Evolutionary conservation across 495 filamentous ascomycete species (phyloP).

Genomic region (Aspergillus sclerotiicarbonarius): DNA sequence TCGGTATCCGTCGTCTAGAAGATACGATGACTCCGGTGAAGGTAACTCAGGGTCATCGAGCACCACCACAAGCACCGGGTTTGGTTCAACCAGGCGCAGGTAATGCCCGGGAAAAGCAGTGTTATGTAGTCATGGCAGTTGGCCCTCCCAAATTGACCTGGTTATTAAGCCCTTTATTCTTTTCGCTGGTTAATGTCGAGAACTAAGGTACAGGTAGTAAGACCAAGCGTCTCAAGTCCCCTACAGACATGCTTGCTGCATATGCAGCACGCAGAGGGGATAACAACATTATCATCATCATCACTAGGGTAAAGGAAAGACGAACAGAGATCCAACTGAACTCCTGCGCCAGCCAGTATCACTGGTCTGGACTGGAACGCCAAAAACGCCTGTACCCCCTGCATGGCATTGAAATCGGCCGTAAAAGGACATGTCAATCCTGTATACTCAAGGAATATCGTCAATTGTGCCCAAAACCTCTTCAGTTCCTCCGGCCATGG

Average conservation of each 20-base stretch:
- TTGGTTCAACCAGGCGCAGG: slow-evolving; percentile 80
- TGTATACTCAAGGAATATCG: slow-evolving; percentile 32
- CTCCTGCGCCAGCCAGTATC: not conserved
- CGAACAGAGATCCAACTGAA: slow-evolving; percentile 1
- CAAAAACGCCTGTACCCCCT: not conserved
- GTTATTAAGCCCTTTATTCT: not conserved
- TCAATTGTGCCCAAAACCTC: slow-evolving; percentile 43
- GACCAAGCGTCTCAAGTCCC: not conserved
- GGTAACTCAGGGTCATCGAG: slow-evolving; percentile 53
- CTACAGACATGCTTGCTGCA: not conserved
- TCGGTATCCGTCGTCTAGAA: slow-evolving; percentile 22
- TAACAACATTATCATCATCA: not conserved
- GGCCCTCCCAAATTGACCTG: not conserved
- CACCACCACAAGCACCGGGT: slow-evolving; percentile 76
- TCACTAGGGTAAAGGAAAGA: not conserved
- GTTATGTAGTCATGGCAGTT: not conserved
- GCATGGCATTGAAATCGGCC: slow-evolving; percentile 1
- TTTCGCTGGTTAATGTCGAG: not conserved
- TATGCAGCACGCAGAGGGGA: not conserved
- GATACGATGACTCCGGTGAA: slow-evolving; percentile 39
- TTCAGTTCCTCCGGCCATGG: slow-evolving; percentile 38
- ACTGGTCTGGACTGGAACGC: not conserved
- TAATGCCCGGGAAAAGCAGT: slow-evolving; percentile 30
- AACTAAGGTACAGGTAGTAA: not conserved
- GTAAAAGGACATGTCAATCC: slow-evolving; percentile 7